Percentiles rank a stretch among this genome's conserved stretches.
Evolutionary conservation across 2,329 filamentous ascomycete species (phyloP).

Genomic region (Neoascochyta sp.): DNA sequence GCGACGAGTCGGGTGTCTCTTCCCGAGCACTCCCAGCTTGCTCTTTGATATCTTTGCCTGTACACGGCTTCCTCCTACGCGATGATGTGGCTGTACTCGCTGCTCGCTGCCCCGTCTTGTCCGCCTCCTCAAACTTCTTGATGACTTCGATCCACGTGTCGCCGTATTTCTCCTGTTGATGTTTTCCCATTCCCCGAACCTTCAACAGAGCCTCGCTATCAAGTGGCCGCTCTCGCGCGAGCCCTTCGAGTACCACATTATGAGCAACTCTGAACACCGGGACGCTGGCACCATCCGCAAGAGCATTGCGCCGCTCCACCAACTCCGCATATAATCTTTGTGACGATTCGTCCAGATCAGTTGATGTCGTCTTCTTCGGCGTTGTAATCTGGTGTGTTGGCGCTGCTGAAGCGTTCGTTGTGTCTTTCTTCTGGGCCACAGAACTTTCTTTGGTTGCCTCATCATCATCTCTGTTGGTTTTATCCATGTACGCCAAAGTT

Average conservation of each 20-base stretch:
- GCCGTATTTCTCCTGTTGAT: constrained; percentile 21
- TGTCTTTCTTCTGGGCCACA: background rate
- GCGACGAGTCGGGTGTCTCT: constrained; percentile 17
- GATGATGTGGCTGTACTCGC: background rate
- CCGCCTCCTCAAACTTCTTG: constrained; percentile 1
- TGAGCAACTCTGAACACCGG: constrained; percentile 14
- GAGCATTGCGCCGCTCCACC: constrained; percentile 11
- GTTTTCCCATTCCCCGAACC: constrained; percentile 25
- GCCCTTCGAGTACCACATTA: constrained; percentile 18
- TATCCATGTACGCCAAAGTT: constrained; percentile 2
- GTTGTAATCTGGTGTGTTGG: too few species aligned
- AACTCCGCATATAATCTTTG: constrained; percentile 19
- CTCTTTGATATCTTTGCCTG: background rate
- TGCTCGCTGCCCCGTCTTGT: background rate
- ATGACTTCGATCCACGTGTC: constrained; percentile 27
- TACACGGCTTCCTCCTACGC: constrained; percentile 1
- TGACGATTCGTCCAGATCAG: constrained; percentile 12
- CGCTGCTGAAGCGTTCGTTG: too few species aligned
- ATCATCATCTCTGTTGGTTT: background rate
- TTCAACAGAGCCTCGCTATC: constrained; percentile 14
- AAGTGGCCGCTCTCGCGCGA: constrained; percentile 23
- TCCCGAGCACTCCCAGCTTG: background rate
- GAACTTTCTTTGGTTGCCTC: background rate
- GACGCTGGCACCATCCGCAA: constrained; percentile 13
- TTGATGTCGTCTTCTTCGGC: constrained; percentile 1